Conservation (phyloP, 805 yeast genomes). For the Teunomyces atbi region DNA sequence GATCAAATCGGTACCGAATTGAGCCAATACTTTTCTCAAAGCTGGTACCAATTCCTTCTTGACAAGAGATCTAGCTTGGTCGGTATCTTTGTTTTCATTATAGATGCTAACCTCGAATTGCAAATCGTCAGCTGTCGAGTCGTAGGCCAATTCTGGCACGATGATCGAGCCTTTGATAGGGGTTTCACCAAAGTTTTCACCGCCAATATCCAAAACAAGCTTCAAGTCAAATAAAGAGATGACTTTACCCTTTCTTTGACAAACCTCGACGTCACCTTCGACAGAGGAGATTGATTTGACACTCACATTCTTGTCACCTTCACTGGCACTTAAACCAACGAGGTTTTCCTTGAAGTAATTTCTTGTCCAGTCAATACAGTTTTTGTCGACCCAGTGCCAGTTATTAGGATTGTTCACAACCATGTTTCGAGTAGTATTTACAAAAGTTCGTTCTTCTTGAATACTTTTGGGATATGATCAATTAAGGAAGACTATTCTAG, state of each 20-base stretch:
- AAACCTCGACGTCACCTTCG: constrained; percentile 96
- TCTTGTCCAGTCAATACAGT: constrained; percentile 90
- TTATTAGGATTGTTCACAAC: constrained; percentile 96
- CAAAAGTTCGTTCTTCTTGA: not conserved
- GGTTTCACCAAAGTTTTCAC: constrained; percentile 34
- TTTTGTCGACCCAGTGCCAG: constrained; percentile 99
- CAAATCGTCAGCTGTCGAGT: constrained; percentile 78
- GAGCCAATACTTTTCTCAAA: constrained; percentile 55
- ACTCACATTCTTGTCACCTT: constrained; percentile 30
- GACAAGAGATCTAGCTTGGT: constrained; percentile 51
- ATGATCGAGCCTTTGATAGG: constrained; percentile 68
- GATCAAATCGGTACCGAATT: constrained; percentile 79
- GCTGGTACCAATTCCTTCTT: constrained; percentile 62
- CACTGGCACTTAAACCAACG: constrained; percentile 43
- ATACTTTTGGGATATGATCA: too few species aligned
- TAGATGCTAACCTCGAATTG: constrained; percentile 76
- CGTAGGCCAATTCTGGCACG: constrained; percentile 93
- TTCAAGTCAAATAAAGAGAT: constrained; percentile 85
- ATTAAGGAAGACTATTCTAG: constrained; percentile 11
- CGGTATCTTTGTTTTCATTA: constrained; percentile 47
- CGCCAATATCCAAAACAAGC: constrained; percentile 57
- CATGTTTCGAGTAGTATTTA: constrained; percentile 43
- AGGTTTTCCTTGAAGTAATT: constrained; percentile 67
- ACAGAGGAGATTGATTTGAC: constrained; percentile 51
- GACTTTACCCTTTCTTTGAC: constrained; percentile 95